phyloP scores from a whole-genome alignment of 148 eudicot species.

The Hydrangea macrophylla region DNA sequence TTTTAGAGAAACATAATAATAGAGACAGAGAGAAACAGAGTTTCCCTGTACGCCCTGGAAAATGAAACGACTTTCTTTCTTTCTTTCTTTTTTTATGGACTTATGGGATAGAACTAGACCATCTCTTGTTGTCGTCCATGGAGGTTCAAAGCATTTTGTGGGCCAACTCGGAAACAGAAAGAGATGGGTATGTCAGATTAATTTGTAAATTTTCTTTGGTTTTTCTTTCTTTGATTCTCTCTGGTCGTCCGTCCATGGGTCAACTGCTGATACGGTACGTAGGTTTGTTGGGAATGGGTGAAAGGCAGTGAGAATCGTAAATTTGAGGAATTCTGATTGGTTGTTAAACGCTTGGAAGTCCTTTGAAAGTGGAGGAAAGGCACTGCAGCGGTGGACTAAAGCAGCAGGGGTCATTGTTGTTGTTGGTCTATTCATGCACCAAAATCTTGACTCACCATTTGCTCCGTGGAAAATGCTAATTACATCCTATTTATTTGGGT shows the following conservation, averaged over 20 bases:
- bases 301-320: slow-evolving; percentile 1
- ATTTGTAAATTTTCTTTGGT: neutral
- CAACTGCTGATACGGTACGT: neutral
- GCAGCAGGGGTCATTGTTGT: neutral
- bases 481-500: no score
- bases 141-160: slow-evolving; percentile 3
- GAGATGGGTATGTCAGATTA: neutral
- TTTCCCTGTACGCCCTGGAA: slow-evolving; percentile 18
- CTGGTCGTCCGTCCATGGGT: neutral
- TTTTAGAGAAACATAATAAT: neutral
- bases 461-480: no score
- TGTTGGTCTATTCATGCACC: neutral
- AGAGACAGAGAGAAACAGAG: neutral
- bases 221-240: neutral
- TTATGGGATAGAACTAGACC: neutral
- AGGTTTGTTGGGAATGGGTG: neutral
- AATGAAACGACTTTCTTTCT: neutral
- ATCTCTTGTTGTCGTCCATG: slow-evolving; percentile 2
- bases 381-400: neutral
- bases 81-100: neutral
- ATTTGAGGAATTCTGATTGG: neutral
- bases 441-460: neutral
- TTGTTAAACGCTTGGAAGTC: neutral
- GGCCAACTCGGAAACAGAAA: slow-evolving; percentile 2
- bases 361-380: no score